Percentiles rank a stretch among this genome's conserved stretches.
Evolutionary conservation across 176 grass and related monocot genomes (phyloP).

Genomic region (Carex cristatella): DNA sequence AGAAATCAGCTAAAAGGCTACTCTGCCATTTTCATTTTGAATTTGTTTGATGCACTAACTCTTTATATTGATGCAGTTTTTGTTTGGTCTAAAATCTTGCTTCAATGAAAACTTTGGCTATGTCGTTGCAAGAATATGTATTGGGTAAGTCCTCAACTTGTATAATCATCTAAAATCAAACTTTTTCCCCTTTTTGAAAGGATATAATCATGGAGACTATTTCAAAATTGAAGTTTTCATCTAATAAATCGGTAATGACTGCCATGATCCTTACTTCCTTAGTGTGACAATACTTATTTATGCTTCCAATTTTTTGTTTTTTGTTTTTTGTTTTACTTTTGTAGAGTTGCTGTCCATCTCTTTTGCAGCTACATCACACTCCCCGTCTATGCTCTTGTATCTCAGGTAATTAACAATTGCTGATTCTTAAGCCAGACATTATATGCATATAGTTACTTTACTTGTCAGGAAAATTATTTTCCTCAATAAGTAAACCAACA

Average conservation of each 20-base stretch:
- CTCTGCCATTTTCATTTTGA: neutral
- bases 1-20: neutral
- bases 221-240: neutral
- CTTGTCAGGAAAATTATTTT: neutral
- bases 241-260: neutral
- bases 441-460: neutral
- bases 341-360: conserved; percentile 51
- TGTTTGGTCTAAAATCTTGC: conserved; percentile 48
- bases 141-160: conserved; percentile 32
- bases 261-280: neutral
- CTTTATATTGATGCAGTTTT: conserved; percentile 24
- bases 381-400: conserved; percentile 78
- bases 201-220: neutral
- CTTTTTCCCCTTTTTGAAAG: neutral
- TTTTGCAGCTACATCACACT: conserved; percentile 98
- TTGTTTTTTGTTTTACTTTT: neutral
- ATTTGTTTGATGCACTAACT: neutral
- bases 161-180: neutral
- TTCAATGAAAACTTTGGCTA: conserved; percentile 27
- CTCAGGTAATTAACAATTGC: conserved; percentile 48
- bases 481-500: neutral
- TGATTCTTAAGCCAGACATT: neutral
- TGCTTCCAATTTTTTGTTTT: neutral
- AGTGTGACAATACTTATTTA: neutral
- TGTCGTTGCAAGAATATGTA: conserved; percentile 42